These are phyloP conservation scores for Hanseniaspora valbyensis DNA, from an alignment of 805 yeast species.

Conservation along the genomic window DNA sequence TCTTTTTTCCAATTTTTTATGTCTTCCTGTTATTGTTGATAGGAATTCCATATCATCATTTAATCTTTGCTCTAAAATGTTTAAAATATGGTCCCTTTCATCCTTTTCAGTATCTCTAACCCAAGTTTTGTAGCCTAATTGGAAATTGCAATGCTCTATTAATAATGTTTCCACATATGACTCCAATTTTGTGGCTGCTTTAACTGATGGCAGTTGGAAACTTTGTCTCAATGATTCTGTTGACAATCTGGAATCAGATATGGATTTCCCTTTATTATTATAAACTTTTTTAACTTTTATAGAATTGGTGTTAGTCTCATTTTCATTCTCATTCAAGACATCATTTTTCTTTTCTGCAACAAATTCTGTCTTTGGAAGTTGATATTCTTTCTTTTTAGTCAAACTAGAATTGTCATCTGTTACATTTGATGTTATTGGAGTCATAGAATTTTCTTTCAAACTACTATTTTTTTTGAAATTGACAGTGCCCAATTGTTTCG, in stretches of 20 bases:
- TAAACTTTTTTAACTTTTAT: conserved; percentile 4
- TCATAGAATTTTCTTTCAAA: neutral
- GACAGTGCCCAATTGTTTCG: neutral
- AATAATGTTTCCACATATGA: conserved; percentile 42
- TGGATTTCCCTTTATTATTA: conserved; percentile 18
- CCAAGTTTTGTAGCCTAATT: conserved; percentile 74
- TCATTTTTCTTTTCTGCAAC: too few relatives aligned
- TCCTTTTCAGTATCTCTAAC: conserved; percentile 58
- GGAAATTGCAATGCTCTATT: conserved; percentile 51
- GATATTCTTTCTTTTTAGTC: neutral
- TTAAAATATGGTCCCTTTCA: conserved; percentile 40
- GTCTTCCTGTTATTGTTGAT: conserved; percentile 25
- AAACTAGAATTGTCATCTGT: neutral
- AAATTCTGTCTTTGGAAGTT: too few relatives aligned
- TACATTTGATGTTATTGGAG: neutral
- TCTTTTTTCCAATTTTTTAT: conserved; percentile 28
- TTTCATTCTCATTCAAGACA: neutral
- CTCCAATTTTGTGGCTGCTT: conserved; percentile 49
- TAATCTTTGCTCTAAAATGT: conserved; percentile 39
- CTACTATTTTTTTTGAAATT: neutral
- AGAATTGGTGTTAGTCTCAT: neutral
- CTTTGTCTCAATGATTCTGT: conserved; percentile 45
- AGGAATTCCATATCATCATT: conserved; percentile 42
- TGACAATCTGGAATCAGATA: conserved; percentile 47
- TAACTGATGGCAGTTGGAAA: conserved; percentile 37